Percentiles rank a stretch among this genome's conserved stretches.
These are phyloP conservation scores for Metschnikowia matae DNA, from an alignment of 805 yeast species.

Conservation along the genomic window DNA sequence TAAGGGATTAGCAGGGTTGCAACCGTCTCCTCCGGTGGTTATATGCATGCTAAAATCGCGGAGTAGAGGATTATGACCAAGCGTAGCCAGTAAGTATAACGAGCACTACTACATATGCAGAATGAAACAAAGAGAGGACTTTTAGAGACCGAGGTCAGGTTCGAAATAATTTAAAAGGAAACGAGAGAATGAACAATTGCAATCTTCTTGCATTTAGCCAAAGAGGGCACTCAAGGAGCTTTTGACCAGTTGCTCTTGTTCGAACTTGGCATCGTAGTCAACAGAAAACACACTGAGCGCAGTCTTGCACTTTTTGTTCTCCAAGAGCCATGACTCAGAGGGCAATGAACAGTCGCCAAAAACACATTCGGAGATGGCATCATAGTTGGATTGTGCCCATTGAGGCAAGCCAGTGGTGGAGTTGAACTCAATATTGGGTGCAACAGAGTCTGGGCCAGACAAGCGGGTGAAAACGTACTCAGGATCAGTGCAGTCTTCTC, in stretches of 20 bases:
- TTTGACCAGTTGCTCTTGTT: conserved; percentile 15
- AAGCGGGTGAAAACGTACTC: conserved; percentile 43
- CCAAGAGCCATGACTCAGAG: conserved; percentile 24
- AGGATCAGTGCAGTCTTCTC: conserved; percentile 37
- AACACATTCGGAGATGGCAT: conserved; percentile 38
- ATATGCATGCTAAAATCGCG: background rate
- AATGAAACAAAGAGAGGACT: background rate
- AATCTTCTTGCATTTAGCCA: background rate
- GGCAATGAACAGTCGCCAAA: conserved; percentile 24
- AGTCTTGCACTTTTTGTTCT: conserved; percentile 33
- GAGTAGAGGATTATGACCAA: background rate
- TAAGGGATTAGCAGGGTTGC: background rate
- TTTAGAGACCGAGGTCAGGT: background rate
- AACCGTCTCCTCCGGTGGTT: background rate
- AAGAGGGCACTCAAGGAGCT: conserved; percentile 15
- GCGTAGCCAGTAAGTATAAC: background rate
- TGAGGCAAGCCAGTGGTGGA: conserved; percentile 30
- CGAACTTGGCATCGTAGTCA: conserved; percentile 41
- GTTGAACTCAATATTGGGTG: conserved; percentile 35
- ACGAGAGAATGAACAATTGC: background rate
- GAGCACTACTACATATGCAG: background rate
- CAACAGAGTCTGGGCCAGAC: conserved; percentile 36
- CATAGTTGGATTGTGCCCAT: conserved; percentile 12
- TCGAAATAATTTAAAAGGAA: background rate
- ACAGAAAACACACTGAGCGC: conserved; percentile 46